phyloP scores from a whole-genome alignment of 805 yeast species.

The Metschnikowia cerradonensis region DNA sequence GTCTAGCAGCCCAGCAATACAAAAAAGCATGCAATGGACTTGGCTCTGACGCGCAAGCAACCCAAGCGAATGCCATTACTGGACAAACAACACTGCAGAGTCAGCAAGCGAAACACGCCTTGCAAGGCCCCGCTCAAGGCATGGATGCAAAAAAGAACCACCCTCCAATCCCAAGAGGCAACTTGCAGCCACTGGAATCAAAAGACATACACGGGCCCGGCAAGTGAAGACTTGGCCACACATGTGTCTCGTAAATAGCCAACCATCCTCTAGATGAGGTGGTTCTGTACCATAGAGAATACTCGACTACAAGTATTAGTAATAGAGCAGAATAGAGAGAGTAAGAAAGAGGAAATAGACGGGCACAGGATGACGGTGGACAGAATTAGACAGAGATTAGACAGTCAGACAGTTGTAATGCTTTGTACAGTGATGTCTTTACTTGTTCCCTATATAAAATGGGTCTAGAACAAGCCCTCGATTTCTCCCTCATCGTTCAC shows the following conservation, averaged over 20 bases:
- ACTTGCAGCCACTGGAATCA: slow-evolving; percentile 1
- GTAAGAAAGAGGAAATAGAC: no score
- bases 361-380: no score
- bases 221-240: slow-evolving; percentile 6
- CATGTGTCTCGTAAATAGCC: slow-evolving; percentile 6
- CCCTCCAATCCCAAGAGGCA: background rate
- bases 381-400: no score
- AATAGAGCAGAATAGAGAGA: background rate
- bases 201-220: slow-evolving; percentile 1
- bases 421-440: background rate
- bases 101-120: slow-evolving; percentile 4
- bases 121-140: background rate
- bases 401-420: no score
- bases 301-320: background rate
- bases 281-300: slow-evolving; percentile 15
- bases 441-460: background rate
- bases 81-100: slow-evolving; percentile 1
- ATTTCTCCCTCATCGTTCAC: slow-evolving; percentile 86
- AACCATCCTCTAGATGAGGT: slow-evolving; percentile 17
- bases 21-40: background rate
- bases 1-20: background rate
- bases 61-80: background rate
- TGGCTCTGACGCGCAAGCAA: background rate
- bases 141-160: slow-evolving; percentile 6
- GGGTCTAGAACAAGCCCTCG: slow-evolving; percentile 73